phyloP scores from a whole-genome alignment of 2,329 filamentous ascomycete genomes.

The Phialemonium atrogriseum region DNA sequence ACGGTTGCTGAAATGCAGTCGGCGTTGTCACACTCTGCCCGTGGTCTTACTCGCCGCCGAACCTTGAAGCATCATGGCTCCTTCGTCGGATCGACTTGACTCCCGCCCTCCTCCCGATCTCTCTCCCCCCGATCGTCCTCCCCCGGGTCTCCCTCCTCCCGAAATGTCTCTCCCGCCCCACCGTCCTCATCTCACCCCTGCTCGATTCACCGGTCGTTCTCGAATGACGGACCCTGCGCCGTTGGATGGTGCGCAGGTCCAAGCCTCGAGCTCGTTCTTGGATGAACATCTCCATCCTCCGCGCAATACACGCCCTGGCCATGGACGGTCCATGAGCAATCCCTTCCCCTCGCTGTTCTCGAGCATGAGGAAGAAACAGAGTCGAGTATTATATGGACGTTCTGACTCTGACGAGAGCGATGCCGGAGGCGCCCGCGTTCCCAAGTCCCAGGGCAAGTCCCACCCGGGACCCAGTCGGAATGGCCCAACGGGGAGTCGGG shows the following conservation, averaged over 20 bases:
- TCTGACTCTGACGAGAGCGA: constrained; percentile 31
- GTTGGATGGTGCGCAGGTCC: constrained; percentile 9
- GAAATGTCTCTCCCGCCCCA: no score
- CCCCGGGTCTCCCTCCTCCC: no score
- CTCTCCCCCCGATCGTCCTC: no score
- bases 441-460: constrained; percentile 15
- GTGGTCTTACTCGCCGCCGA: no score
- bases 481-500: constrained; percentile 31
- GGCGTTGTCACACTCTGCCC: no score
- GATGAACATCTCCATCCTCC: constrained; percentile 30
- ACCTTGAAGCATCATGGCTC: no score
- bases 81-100: no score
- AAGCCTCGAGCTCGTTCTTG: constrained; percentile 28
- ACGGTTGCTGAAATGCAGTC: no score
- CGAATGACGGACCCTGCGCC: no score
- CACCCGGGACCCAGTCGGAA: constrained; percentile 25
- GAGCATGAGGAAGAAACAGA: constrained; percentile 45
- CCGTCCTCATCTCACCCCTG: no score
- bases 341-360: constrained; percentile 68
- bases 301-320: constrained; percentile 20
- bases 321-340: constrained; percentile 68
- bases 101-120: no score
- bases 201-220: no score
- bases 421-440: constrained; percentile 30
- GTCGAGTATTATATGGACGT: constrained; percentile 23